These are phyloP conservation scores for Helotiales sp. DNA, from an alignment of 2,329 filamentous ascomycete genomes.

Conservation along the genomic window DNA sequence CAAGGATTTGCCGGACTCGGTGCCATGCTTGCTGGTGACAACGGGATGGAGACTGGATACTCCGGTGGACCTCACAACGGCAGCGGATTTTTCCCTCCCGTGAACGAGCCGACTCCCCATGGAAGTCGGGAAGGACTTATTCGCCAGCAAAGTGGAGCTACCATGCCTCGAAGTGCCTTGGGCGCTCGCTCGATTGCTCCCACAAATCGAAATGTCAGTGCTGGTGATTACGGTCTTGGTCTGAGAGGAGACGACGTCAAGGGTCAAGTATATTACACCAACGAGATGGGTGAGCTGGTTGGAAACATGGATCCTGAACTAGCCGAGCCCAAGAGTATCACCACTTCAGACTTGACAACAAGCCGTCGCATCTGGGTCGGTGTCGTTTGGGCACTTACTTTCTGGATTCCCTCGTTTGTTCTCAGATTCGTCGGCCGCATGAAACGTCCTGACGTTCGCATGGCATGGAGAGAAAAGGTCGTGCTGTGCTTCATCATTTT, in stretches of 20 bases:
- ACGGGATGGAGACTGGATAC: constrained; percentile 73
- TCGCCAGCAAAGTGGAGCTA: constrained; percentile 35
- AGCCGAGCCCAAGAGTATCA: constrained; percentile 76
- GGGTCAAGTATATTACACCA: constrained; percentile 75
- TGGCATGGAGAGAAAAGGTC: constrained; percentile 97
- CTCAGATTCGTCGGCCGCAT: constrained; percentile 87
- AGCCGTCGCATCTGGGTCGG: constrained; percentile 78
- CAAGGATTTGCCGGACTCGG: constrained; percentile 47
- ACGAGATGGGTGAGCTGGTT: constrained; percentile 67
- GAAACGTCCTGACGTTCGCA: constrained; percentile 94
- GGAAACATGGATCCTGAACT: constrained; percentile 77
- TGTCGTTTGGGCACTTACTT: constrained; percentile 85
- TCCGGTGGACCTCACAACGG: constrained; percentile 56
- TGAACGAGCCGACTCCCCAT: constrained; percentile 64
- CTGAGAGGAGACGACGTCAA: constrained; percentile 80
- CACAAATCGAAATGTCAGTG: constrained; percentile 59
- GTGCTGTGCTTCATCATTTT: constrained; percentile 81
- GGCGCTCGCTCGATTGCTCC: constrained; percentile 66
- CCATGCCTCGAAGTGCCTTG: constrained; percentile 52
- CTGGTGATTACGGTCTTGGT: constrained; percentile 89
- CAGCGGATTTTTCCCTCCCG: constrained; percentile 73
- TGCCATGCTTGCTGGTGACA: constrained; percentile 56
- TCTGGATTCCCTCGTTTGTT: constrained; percentile 89
- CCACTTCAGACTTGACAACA: constrained; percentile 67
- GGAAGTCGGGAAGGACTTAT: constrained; percentile 76